phyloP scores from a whole-genome alignment of 306 rosid genomes.

The Erythrophleum fordii region DNA sequence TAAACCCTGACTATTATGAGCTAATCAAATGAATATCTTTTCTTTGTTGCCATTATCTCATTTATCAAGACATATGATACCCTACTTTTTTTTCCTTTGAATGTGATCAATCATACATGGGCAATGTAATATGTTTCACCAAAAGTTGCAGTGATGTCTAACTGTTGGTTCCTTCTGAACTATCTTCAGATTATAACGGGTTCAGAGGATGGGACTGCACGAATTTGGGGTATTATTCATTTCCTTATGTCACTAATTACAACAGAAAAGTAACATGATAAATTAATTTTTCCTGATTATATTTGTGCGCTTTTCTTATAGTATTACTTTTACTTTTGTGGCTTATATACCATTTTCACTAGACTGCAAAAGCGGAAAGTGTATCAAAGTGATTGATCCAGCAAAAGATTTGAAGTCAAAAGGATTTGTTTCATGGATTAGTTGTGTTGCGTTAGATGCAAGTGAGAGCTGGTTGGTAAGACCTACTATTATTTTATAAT shows the following conservation, averaged over 20 bases:
- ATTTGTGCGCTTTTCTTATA: constrained; percentile 24
- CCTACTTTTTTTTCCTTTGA: not conserved
- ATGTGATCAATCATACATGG: not conserved
- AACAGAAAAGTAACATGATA: constrained; percentile 4
- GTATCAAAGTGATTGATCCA: constrained; percentile 69
- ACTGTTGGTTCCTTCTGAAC: constrained; percentile 35
- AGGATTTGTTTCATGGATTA: constrained; percentile 66
- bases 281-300: constrained; percentile 11
- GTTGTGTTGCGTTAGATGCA: constrained; percentile 82
- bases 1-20: not conserved
- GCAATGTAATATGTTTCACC: not conserved
- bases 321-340: constrained; percentile 33
- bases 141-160: constrained; percentile 30
- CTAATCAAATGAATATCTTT: constrained; percentile 5
- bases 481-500: constrained; percentile 26
- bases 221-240: constrained; percentile 82
- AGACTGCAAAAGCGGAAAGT: constrained; percentile 93
- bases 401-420: constrained; percentile 58
- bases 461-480: constrained; percentile 98
- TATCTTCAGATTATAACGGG: constrained; percentile 84
- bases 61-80: not conserved
- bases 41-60: constrained; percentile 26
- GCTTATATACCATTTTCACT: constrained; percentile 41
- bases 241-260: constrained; percentile 21
- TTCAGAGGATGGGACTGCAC: constrained; percentile 90